A percentile compares a stretch with the other conserved stretches of the same genome.
Conservation (phyloP, 73 alveolate genomes). For the Symbiodinium natans region DNA sequence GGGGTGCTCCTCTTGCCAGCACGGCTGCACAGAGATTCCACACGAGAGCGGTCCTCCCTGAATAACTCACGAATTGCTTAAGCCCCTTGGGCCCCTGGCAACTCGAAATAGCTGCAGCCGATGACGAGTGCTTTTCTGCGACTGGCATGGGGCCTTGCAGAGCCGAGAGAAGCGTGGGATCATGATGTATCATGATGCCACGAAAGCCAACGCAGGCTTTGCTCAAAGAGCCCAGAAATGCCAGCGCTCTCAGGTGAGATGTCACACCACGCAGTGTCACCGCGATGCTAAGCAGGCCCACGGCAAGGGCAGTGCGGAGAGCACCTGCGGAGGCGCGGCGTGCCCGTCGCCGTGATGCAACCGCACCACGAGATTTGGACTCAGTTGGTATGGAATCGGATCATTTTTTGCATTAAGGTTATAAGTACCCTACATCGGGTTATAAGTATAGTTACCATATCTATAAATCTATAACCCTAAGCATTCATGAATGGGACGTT, state of each 20-base stretch:
- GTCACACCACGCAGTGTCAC: too few relatives aligned
- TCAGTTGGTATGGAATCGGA: too few relatives aligned
- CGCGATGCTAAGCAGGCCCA: neutral
- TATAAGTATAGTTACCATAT: too few relatives aligned
- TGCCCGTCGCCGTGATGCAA: too few relatives aligned
- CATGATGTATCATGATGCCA: neutral
- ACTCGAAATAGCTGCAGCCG: slow-evolving; percentile 78
- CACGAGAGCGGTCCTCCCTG: neutral
- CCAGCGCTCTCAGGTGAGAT: too few relatives aligned
- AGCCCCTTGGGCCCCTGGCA: neutral
- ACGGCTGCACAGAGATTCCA: neutral
- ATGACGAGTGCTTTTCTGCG: slow-evolving; percentile 49
- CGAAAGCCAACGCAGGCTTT: neutral
- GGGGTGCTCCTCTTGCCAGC: slow-evolving; percentile 10
- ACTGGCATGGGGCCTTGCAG: neutral
- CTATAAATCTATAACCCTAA: too few relatives aligned
- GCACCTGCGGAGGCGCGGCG: slow-evolving; percentile 15
- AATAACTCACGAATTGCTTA: neutral
- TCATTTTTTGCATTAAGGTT: too few relatives aligned
- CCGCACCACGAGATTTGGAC: too few relatives aligned
- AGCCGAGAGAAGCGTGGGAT: neutral
- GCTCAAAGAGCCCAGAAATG: too few relatives aligned
- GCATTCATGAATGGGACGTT: too few relatives aligned
- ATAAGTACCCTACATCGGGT: too few relatives aligned
- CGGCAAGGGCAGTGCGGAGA: slow-evolving; percentile 53